Conservation (phyloP, 495 filamentous ascomycete species). For the Neurospora sp. region DNA sequence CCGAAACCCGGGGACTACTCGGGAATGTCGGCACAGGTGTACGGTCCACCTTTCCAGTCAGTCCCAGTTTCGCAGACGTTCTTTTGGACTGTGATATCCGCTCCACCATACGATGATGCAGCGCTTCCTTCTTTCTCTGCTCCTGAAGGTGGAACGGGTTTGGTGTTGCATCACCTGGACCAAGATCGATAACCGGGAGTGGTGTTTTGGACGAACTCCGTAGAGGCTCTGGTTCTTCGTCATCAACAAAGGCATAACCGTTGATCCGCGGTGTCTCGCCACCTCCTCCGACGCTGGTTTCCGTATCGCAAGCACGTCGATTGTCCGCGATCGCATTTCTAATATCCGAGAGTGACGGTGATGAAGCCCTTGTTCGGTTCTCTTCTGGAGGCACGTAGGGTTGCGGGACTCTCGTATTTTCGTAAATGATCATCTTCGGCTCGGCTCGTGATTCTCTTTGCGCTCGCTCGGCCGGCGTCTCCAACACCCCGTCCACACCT, state of each 20-base stretch:
- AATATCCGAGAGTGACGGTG: slow-evolving; percentile 76
- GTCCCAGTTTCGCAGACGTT: slow-evolving; percentile 32
- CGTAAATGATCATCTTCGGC: slow-evolving; percentile 68
- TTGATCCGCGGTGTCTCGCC: slow-evolving; percentile 79
- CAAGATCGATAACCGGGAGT: slow-evolving; percentile 37
- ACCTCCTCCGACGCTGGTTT: slow-evolving; percentile 51
- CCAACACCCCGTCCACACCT: slow-evolving; percentile 53
- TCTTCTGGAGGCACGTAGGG: slow-evolving; percentile 20
- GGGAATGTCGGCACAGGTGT: slow-evolving; percentile 62
- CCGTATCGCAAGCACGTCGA: slow-evolving; percentile 51
- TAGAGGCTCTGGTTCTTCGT: slow-evolving; percentile 45
- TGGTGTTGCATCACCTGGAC: slow-evolving; percentile 48
- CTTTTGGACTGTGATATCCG: slow-evolving; percentile 65
- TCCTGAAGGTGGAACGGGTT: slow-evolving; percentile 79
- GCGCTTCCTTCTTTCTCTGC: slow-evolving; percentile 64
- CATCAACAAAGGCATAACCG: slow-evolving; percentile 90
- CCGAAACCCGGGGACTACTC: slow-evolving; percentile 58
- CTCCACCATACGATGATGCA: slow-evolving; percentile 90
- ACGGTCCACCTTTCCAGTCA: slow-evolving; percentile 46
- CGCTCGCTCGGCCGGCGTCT: slow-evolving; percentile 56
- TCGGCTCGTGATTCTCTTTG: slow-evolving; percentile 62
- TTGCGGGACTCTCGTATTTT: slow-evolving; percentile 65
- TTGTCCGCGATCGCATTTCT: slow-evolving; percentile 77
- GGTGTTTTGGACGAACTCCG: not conserved
- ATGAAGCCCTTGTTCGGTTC: slow-evolving; percentile 43